A percentile compares a stretch with the other conserved stretches of the same genome.
phyloP scores from a whole-genome alignment of 1,284 basidiomycete species.

The Trichosporon sp. region DNA sequence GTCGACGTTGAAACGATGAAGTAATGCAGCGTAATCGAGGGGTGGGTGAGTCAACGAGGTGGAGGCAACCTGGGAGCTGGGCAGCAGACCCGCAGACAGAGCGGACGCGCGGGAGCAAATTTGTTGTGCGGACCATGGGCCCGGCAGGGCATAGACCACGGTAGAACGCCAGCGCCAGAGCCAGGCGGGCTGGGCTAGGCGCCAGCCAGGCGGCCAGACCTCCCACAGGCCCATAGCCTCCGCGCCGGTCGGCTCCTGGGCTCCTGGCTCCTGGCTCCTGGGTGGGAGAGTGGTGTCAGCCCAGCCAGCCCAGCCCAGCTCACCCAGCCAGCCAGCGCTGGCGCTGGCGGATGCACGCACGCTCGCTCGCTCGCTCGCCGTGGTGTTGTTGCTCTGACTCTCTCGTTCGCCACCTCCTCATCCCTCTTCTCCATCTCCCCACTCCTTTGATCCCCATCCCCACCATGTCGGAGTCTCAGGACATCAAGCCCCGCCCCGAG shows the following conservation, averaged over 20 bases:
- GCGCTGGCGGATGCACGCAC: background rate
- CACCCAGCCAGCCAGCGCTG: too few relatives aligned
- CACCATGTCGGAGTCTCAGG: slow-evolving; percentile 42
- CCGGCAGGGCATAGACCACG: background rate
- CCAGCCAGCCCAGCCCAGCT: too few relatives aligned
- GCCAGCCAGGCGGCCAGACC: background rate
- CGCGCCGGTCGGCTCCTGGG: background rate
- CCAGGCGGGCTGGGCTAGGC: background rate
- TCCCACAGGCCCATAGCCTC: background rate
- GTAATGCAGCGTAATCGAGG: background rate
- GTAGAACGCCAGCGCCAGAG: background rate
- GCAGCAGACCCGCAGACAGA: background rate
- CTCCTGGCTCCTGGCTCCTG: background rate
- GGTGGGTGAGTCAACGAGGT: background rate
- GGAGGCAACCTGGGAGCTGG: background rate
- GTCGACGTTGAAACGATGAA: background rate
- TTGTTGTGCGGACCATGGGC: background rate
- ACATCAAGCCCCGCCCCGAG: slow-evolving; percentile 38
- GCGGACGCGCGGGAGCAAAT: background rate
- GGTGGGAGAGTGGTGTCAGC: background rate
- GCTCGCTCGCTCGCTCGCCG: background rate
- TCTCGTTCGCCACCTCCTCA: background rate
- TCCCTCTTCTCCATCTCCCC: background rate
- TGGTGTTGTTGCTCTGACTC: background rate
- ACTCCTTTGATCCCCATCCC: background rate